A percentile compares a stretch with the other conserved stretches of the same genome.
These are phyloP conservation scores for Antitrichia curtipendula DNA, from an alignment of 225 moss, liverwort and hornwort genomes.

Conservation along the genomic window DNA sequence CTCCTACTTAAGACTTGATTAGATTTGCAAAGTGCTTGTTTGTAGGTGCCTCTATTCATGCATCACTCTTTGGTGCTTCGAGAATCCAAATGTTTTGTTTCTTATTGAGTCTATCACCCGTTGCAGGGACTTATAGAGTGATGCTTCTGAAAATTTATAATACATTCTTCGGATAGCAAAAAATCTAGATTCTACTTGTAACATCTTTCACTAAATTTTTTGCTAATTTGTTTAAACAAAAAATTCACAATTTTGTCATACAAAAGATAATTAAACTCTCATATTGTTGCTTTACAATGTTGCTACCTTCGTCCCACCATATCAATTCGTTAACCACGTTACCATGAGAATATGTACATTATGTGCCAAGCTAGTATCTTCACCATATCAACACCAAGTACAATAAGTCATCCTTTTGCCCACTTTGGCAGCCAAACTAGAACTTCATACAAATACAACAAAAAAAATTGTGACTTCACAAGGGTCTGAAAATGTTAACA, in stretches of 20 bases:
- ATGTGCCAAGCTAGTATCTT: background rate
- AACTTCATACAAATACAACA: too few relatives aligned
- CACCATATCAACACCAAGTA: background rate
- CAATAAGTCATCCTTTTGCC: background rate
- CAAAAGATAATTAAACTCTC: background rate
- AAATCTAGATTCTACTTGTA: too few relatives aligned
- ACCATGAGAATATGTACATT: background rate
- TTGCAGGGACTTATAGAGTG: background rate
- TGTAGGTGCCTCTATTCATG: background rate
- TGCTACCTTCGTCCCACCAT: accelerated
- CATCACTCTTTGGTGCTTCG: background rate
- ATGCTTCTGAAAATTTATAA: too few relatives aligned
- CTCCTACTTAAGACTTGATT: too few relatives aligned
- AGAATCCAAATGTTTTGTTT: background rate
- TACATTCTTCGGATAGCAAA: background rate
- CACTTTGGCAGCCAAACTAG: background rate
- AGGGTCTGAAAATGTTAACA: background rate
- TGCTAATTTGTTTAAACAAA: too few relatives aligned
- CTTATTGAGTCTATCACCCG: background rate
- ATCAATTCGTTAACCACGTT: background rate
- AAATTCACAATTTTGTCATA: background rate
- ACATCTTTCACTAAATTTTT: too few relatives aligned
- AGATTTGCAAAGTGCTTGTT: too few relatives aligned
- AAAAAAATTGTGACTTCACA: background rate
- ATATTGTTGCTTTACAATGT: background rate